A percentile compares a stretch with the other conserved stretches of the same genome.
Evolutionary conservation across 164 flowering plant species (phyloP).

Genomic region (Litsea cubeba): DNA sequence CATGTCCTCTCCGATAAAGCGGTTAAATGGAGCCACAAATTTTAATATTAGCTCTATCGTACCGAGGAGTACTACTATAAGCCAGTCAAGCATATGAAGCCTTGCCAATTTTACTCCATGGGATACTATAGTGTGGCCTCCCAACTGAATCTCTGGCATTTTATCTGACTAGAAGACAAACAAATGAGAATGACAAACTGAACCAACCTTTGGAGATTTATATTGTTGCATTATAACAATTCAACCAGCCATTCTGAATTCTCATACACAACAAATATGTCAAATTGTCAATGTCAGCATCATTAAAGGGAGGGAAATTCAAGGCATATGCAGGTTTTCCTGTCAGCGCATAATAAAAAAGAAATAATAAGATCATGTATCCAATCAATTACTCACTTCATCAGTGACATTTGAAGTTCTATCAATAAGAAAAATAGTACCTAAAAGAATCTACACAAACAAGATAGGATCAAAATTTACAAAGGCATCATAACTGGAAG

Average conservation of each 20-base stretch:
- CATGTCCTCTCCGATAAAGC: slow-evolving; percentile 78
- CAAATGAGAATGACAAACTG: not conserved
- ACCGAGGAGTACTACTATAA: slow-evolving; percentile 60
- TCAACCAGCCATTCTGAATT: not conserved
- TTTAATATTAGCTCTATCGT: slow-evolving; percentile 39
- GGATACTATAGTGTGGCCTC: slow-evolving; percentile 33
- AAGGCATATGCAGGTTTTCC: not conserved
- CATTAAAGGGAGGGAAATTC: not conserved
- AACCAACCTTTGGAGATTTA: not conserved
- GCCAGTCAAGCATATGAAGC: slow-evolving; percentile 63
- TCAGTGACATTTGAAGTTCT: not conserved
- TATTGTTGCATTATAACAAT: not conserved
- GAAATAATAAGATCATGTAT: not conserved
- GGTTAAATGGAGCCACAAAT: slow-evolving; percentile 61
- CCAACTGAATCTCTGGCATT: slow-evolving; percentile 23
- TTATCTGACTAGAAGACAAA: slow-evolving; percentile 6
- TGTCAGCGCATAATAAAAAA: not conserved
- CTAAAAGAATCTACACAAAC: not conserved
- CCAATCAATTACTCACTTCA: not conserved
- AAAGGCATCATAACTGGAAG: too few relatives aligned
- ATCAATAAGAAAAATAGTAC: not conserved
- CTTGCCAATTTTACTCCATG: slow-evolving; percentile 44
- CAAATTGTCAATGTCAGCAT: not conserved
- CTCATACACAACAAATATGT: not conserved
- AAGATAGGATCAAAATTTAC: not conserved